Conservation (phyloP, 2,329 filamentous ascomycete species). For the Esteya vermicola region DNA sequence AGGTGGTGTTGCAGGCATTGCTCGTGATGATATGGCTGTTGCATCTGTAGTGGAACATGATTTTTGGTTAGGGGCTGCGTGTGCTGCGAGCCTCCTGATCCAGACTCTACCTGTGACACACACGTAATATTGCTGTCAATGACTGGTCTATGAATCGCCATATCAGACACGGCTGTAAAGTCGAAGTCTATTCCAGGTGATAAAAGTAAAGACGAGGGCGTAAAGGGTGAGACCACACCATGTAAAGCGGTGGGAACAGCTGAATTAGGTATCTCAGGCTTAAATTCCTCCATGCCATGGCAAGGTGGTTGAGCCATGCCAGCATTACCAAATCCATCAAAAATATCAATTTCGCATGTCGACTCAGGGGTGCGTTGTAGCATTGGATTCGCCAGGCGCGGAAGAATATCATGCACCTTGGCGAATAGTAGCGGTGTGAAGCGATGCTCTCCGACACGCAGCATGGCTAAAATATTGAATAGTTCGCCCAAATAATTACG, state of each 20-base stretch:
- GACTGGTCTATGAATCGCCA: slow-evolving; percentile 36
- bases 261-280: slow-evolving; percentile 28
- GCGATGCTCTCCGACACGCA: slow-evolving; percentile 62
- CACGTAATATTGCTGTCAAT: slow-evolving; percentile 10
- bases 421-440: slow-evolving; percentile 64
- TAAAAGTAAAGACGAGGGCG: slow-evolving; percentile 37
- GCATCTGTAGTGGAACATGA: background rate
- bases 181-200: slow-evolving; percentile 38
- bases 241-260: slow-evolving; percentile 18
- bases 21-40: slow-evolving; percentile 1
- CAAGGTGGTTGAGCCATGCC: slow-evolving; percentile 42
- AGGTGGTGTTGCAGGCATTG: slow-evolving; percentile 1
- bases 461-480: slow-evolving; percentile 49
- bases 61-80: background rate
- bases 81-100: slow-evolving; percentile 1
- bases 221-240: slow-evolving; percentile 36
- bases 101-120: background rate
- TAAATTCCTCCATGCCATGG: slow-evolving; percentile 31
- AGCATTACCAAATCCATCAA: slow-evolving; percentile 50
- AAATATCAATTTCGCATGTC: slow-evolving; percentile 40
- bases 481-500: slow-evolving; percentile 61
- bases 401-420: slow-evolving; percentile 61
- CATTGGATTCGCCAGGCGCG: slow-evolving; percentile 45
- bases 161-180: slow-evolving; percentile 36
- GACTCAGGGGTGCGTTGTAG: slow-evolving; percentile 45